Conservation (phyloP, 2,329 filamentous ascomycete species). For the Arachnomyces sp. region DNA sequence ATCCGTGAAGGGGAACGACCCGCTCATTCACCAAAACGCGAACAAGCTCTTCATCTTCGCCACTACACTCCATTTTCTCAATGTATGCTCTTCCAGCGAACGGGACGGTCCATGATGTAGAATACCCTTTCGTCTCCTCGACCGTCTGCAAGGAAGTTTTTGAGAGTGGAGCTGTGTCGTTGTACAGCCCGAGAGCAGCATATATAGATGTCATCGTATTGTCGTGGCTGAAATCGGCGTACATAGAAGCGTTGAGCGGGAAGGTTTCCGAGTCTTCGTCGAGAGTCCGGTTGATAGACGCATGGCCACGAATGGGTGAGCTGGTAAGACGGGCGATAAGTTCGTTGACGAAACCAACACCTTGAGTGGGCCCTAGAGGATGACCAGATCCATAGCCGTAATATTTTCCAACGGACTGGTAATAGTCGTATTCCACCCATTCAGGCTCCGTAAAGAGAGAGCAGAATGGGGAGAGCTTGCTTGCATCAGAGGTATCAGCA, state of each 20-base stretch:
- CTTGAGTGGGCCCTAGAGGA: slow-evolving; percentile 71
- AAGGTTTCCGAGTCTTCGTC: slow-evolving; percentile 62
- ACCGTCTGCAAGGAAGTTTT: slow-evolving; percentile 43
- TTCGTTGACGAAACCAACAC: slow-evolving; percentile 82
- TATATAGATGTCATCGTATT: slow-evolving; percentile 75
- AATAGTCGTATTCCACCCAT: slow-evolving; percentile 75
- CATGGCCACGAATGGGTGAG: slow-evolving; percentile 60
- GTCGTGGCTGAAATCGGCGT: slow-evolving; percentile 88
- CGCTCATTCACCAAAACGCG: slow-evolving; percentile 76
- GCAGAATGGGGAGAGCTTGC: slow-evolving; percentile 62
- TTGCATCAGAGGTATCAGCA: slow-evolving; percentile 44
- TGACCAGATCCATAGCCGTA: slow-evolving; percentile 74
- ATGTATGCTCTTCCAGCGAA: slow-evolving; percentile 77
- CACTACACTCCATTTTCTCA: slow-evolving; percentile 69
- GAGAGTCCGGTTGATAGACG: slow-evolving; percentile 68
- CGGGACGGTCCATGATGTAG: slow-evolving; percentile 69
- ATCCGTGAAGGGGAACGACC: slow-evolving; percentile 63
- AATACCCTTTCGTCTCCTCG: slow-evolving; percentile 56
- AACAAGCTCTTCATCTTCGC: slow-evolving; percentile 56
- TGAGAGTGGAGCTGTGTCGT: slow-evolving; percentile 49
- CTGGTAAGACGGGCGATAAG: slow-evolving; percentile 70
- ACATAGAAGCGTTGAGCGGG: slow-evolving; percentile 59
- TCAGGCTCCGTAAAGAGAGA: slow-evolving; percentile 62
- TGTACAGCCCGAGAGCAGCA: slow-evolving; percentile 70
- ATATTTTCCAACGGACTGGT: slow-evolving; percentile 70